Base-by-base conservation (phyloP, 2,329 filamentous ascomycete species). In the Raffaelea arxii region DNA sequence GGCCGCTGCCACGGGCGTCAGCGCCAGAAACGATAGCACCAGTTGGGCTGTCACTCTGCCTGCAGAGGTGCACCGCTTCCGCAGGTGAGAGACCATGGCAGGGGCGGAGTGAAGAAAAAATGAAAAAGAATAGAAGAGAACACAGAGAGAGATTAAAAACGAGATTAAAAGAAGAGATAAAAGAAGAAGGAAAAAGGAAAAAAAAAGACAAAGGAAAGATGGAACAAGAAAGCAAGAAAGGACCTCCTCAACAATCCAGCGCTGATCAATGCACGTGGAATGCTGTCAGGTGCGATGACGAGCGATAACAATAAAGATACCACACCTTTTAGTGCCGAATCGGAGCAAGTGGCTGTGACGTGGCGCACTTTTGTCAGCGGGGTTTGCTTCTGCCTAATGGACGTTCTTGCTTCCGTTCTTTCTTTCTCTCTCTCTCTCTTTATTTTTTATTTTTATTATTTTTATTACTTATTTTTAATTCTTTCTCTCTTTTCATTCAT, bases 1-100 rank as follows among this genome's bases (percentile, higher is more conserved):
- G 51, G 50, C 56, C 50, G 59, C 53, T 46, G 58, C 56, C 18
- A 63, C 63, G 41, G 69, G 64, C 19, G 75, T 70, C 56, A 80
- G 64, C 54, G 80, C 78, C 45, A 88, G 74, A 64, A 86, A 80
- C 22, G 80, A 82, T 51, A 87, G 65, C 49, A 87, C 65, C 41
- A 84, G 62, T 38, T 71, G 69, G 46, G 79, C 75, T 14, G 82
- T 82, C 54, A 84, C 75, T 66, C 75, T 76, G 63, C 73, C 73
- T 46, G 75, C 68, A 57, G 82, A 84, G 54, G 62, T 65, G 66
- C 74, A 78, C 47, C 51, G 54, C 12, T 53, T 21, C 24, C 48
- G 56, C 52, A 55, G 54, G 48, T 53, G 41, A 37, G 53, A 52
- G 30, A 56, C 56, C 62, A 63, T 64, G 50, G 46, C 44, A 27